Conservation (phyloP, 345 rosid species). For the Salix suchowensis region DNA sequence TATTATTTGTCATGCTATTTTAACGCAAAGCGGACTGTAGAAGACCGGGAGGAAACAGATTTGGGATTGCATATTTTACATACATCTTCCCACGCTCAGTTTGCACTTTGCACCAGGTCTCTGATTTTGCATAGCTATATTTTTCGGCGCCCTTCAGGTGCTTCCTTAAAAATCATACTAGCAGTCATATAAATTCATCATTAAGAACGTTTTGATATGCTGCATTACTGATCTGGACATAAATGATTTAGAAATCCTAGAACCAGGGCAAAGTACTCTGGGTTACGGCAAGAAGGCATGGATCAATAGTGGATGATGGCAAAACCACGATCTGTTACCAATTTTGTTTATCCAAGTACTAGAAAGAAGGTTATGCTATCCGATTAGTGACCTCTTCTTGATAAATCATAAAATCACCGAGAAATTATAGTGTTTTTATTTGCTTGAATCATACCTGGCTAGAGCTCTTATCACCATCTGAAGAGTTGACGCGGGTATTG, state of each 20-base stretch:
- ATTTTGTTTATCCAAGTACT: neutral
- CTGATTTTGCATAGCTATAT: neutral
- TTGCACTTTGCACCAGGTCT: neutral
- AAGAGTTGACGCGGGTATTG: slow-evolving; percentile 36
- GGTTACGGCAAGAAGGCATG: neutral
- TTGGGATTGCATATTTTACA: neutral
- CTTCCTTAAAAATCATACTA: neutral
- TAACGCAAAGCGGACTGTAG: neutral
- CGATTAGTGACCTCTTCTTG: neutral
- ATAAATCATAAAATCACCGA: neutral
- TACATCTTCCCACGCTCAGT: neutral
- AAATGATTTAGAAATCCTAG: neutral
- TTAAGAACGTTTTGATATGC: neutral
- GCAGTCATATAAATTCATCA: neutral
- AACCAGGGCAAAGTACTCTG: neutral
- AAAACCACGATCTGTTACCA: neutral
- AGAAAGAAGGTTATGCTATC: slow-evolving; percentile 1
- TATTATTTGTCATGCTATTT: neutral
- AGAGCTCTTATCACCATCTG: slow-evolving; percentile 47
- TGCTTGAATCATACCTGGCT: slow-evolving; percentile 47
- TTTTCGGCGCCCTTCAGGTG: neutral
- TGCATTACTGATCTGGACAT: neutral
- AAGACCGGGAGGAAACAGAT: neutral
- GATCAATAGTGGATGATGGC: neutral
- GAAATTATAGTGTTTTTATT: neutral